Evolutionary conservation across 169 alveolate species (phyloP).

Genomic region (Toxoplasma gondii): DNA sequence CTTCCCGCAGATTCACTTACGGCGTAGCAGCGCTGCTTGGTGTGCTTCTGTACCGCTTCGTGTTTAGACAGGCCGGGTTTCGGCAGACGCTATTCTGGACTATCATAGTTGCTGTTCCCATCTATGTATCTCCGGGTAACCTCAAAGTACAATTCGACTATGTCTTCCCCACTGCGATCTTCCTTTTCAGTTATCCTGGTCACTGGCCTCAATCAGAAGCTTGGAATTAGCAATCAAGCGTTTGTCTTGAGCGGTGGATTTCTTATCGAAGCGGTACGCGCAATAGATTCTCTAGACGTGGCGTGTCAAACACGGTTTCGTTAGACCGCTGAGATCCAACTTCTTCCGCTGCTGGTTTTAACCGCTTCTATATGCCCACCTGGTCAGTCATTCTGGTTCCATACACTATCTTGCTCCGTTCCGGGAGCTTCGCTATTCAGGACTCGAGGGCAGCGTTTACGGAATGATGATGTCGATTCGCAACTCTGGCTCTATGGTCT

Average conservation of each 20-base stretch:
- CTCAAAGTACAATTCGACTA: background rate
- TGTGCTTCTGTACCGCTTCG: constrained; percentile 86
- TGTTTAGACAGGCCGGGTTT: constrained; percentile 85
- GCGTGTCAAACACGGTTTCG: background rate
- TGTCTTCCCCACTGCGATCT: constrained; percentile 23
- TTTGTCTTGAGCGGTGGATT: constrained; percentile 92
- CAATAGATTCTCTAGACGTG: constrained; percentile 45
- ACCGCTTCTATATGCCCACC: constrained; percentile 95
- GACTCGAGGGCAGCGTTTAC: constrained; percentile 96
- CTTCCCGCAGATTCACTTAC: constrained; percentile 79
- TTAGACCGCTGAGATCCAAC: constrained; percentile 84
- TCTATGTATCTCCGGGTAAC: constrained; percentile 72
- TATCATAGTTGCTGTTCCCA: constrained; percentile 86
- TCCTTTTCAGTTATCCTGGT: constrained; percentile 83
- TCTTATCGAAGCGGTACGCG: constrained; percentile 91
- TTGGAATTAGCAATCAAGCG: constrained; percentile 90
- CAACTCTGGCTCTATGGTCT: constrained; percentile 90
- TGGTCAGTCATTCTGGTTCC: constrained; percentile 8
- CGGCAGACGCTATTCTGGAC: constrained; percentile 88
- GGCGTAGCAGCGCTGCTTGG: constrained; percentile 93
- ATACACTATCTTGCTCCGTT: background rate
- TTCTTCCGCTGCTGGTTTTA: constrained; percentile 93
- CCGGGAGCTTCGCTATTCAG: constrained; percentile 53
- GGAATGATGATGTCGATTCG: constrained; percentile 94
- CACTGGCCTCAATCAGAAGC: constrained; percentile 82